Conservation (phyloP, 352 stramenopile species). For the Phytophthora melonis region DNA sequence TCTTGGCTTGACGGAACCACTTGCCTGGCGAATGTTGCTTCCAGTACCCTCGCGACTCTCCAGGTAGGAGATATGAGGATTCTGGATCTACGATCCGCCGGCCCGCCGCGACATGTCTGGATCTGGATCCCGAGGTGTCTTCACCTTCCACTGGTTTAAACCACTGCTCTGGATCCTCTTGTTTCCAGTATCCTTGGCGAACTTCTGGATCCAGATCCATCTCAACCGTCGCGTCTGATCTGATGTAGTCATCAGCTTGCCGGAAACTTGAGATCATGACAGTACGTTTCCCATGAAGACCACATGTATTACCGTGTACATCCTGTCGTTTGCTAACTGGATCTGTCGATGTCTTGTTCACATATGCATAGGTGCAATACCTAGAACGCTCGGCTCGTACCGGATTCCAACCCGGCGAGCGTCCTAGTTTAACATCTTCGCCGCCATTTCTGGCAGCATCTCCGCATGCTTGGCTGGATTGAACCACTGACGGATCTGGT, state of each 20-base stretch:
- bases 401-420: no score
- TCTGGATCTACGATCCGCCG: not conserved
- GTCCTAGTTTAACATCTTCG: no score
- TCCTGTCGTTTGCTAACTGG: not conserved
- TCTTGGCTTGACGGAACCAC: not conserved
- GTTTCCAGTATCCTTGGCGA: conserved; percentile 8
- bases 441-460: no score
- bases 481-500: no score
- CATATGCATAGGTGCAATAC: not conserved
- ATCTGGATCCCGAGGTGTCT: not conserved
- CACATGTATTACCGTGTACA: not conserved
- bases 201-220: not conserved
- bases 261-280: not conserved
- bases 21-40: not conserved
- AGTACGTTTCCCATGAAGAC: not conserved
- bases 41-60: not conserved
- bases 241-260: not conserved
- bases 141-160: not conserved
- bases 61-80: not conserved
- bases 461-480: no score
- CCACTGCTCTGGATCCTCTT: no score
- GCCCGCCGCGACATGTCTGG: not conserved
- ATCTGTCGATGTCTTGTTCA: not conserved
- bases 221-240: not conserved
- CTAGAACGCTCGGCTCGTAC: no score